These are phyloP conservation scores for Akanthomyces dipterigenus DNA, from an alignment of 2,329 filamentous ascomycete genomes.

Conservation along the genomic window DNA sequence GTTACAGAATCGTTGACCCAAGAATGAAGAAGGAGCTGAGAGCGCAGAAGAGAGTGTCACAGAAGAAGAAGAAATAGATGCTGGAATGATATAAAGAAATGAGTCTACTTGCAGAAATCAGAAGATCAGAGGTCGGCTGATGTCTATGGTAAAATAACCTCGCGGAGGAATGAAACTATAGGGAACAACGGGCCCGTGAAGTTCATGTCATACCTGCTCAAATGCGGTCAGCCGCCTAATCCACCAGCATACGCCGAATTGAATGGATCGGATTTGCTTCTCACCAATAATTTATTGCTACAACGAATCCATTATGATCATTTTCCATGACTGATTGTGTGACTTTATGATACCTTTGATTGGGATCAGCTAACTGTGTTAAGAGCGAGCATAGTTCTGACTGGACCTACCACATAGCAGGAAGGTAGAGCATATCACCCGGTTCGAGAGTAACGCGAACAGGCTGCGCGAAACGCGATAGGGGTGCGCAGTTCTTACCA, in stretches of 20 bases:
- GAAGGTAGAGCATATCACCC: constrained; percentile 77
- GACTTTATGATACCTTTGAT: constrained; percentile 69
- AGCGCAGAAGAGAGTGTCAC: constrained; percentile 70
- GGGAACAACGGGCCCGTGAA: constrained; percentile 65
- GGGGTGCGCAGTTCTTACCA: constrained; percentile 41
- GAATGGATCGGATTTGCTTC: constrained; percentile 14
- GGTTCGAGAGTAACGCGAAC: constrained; percentile 61
- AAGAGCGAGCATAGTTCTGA: neutral
- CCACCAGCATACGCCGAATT: neutral
- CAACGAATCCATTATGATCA: constrained; percentile 61
- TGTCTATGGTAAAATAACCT: constrained; percentile 22
- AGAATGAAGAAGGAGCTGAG: constrained; percentile 95
- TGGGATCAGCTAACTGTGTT: neutral
- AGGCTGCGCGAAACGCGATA: constrained; percentile 53
- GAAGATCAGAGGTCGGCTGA: constrained; percentile 3
- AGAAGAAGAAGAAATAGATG: constrained; percentile 55
- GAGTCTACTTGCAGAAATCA: constrained; percentile 12
- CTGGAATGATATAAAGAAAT: neutral
- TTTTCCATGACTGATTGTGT: constrained; percentile 61
- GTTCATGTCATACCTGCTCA: constrained; percentile 70
- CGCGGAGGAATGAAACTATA: constrained; percentile 46
- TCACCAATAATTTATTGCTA: constrained; percentile 78
- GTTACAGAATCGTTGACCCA: constrained; percentile 94
- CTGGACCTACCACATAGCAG: constrained; percentile 64
- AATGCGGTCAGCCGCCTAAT: neutral